Percentiles rank a stretch among this genome's conserved stretches.
Evolutionary conservation across 805 yeast genomes (phyloP).

Genomic region (Starmerella potacharoeniae): DNA sequence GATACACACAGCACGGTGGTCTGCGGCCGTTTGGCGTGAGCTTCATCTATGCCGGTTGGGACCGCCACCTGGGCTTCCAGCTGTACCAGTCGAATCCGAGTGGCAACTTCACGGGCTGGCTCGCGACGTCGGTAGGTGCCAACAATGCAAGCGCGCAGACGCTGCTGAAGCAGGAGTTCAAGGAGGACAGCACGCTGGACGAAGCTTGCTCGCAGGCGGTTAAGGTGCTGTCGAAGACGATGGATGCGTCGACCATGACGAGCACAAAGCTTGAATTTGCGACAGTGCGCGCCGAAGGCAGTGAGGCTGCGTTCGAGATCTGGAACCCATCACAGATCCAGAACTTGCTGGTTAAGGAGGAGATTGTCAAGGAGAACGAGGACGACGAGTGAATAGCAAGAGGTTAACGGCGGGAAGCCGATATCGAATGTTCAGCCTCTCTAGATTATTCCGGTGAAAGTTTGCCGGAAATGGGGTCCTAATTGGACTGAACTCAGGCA

Average conservation of each 20-base stretch:
- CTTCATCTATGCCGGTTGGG: conserved; percentile 91
- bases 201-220: conserved; percentile 82
- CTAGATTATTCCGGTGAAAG: no score
- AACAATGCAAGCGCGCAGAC: conserved; percentile 96
- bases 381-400: neutral
- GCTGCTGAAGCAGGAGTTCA: conserved; percentile 85
- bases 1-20: conserved; percentile 98
- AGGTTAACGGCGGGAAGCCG: no score
- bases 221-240: conserved; percentile 85
- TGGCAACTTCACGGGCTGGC: conserved; percentile 97
- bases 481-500: no score
- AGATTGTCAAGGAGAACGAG: conserved; percentile 18
- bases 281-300: conserved; percentile 33
- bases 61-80: conserved; percentile 80
- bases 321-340: conserved; percentile 77
- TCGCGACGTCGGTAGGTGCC: conserved; percentile 93
- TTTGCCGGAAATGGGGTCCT: no score
- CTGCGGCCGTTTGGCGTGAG: conserved; percentile 97
- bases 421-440: no score
- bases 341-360: conserved; percentile 51
- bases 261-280: conserved; percentile 89
- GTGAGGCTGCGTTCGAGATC: conserved; percentile 51
- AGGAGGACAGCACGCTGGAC: conserved; percentile 51
- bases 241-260: conserved; percentile 75
- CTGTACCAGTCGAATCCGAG: conserved; percentile 92